Conservation (phyloP, 805 yeast genomes). For the Candida ponderosae region DNA sequence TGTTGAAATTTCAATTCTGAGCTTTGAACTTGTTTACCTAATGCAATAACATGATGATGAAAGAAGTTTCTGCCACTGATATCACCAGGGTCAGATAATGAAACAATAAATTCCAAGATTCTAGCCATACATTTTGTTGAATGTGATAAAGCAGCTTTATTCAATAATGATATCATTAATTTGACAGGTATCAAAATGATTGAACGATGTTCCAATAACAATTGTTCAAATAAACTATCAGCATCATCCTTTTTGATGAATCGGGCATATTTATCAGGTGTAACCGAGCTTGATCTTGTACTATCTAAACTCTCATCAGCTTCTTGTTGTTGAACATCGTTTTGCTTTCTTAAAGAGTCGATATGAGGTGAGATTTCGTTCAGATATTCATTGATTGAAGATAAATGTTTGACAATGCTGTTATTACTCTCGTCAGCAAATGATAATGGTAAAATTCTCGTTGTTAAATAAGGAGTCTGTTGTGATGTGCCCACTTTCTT, state of each 20-base stretch:
- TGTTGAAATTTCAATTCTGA: constrained; percentile 3
- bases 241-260: constrained; percentile 36
- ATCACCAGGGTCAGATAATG: constrained; percentile 58
- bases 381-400: constrained; percentile 42
- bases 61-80: constrained; percentile 77
- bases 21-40: constrained; percentile 55
- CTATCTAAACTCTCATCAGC: constrained; percentile 3
- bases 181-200: constrained; percentile 46
- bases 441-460: constrained; percentile 66
- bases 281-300: constrained; percentile 10
- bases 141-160: constrained; percentile 52
- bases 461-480: constrained; percentile 48
- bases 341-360: constrained; percentile 4
- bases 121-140: constrained; percentile 50
- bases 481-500: constrained; percentile 64
- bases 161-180: constrained; percentile 50
- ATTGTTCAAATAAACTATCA: constrained; percentile 32
- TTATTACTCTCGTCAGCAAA: constrained; percentile 56
- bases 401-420: constrained; percentile 48
- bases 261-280: constrained; percentile 14
- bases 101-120: constrained; percentile 43
- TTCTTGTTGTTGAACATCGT: constrained; percentile 1
- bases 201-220: constrained; percentile 35
- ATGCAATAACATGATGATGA: constrained; percentile 73
- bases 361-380: constrained; percentile 41